Evolutionary conservation across 148 eudicot genomes (phyloP).

Genomic region (Limonium bicolor): DNA sequence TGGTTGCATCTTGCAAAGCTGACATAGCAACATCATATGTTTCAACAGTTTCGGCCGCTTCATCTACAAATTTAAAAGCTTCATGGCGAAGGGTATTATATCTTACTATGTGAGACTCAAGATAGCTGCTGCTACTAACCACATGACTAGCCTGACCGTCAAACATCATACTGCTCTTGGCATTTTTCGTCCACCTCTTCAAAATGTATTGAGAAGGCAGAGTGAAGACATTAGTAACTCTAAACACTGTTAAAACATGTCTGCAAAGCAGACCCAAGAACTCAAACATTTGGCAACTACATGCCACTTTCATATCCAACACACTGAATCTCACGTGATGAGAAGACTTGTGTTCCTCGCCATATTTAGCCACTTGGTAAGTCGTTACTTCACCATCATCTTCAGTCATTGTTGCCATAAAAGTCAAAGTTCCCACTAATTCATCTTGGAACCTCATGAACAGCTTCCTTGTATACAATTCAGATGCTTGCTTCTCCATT

Average conservation of each 20-base stretch:
- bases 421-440: conserved; percentile 45
- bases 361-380: conserved; percentile 33
- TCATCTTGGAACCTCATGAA: conserved; percentile 43
- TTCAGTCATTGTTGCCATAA: conserved; percentile 33
- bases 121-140: conserved; percentile 13
- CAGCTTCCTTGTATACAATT: conserved; percentile 31
- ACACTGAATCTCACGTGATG: conserved; percentile 27
- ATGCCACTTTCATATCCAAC: conserved; percentile 28
- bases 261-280: conserved; percentile 47
- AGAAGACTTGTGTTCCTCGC: conserved; percentile 34
- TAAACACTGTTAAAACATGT: conserved; percentile 37
- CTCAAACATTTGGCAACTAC: conserved; percentile 57
- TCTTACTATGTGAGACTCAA: conserved; percentile 36
- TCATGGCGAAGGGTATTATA: conserved; percentile 32
- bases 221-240: conserved; percentile 43
- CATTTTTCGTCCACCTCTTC: conserved; percentile 52
- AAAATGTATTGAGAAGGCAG: conserved; percentile 36
- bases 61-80: conserved; percentile 36
- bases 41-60: conserved; percentile 27
- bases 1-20: conserved; percentile 32
- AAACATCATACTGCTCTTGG: conserved; percentile 37
- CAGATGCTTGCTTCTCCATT: conserved; percentile 45
- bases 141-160: conserved; percentile 16
- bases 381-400: conserved; percentile 22
- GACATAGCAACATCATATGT: conserved; percentile 34